Percentiles rank a stretch among this genome's conserved stretches.
Conservation (phyloP, 345 rosid genomes). For the Melastoma malabathricum region DNA sequence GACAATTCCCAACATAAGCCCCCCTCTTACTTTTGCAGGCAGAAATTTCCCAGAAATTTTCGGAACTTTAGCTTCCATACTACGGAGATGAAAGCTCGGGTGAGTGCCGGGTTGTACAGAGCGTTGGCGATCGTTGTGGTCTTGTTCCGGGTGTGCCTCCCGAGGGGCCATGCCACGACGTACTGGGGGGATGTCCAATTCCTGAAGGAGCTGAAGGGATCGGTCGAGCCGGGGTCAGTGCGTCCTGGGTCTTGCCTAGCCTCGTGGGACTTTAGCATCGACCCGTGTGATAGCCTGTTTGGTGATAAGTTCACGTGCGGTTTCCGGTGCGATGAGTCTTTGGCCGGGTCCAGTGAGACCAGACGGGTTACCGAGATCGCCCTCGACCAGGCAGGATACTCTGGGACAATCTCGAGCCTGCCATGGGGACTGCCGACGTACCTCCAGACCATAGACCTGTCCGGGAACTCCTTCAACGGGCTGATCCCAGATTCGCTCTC, state of each 20-base stretch:
- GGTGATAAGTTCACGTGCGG: conserved; percentile 75
- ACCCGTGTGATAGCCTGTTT: conserved; percentile 72
- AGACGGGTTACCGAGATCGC: conserved; percentile 60
- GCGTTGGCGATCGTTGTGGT: conserved; percentile 3
- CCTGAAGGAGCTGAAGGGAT: conserved; percentile 36
- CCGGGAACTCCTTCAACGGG: conserved; percentile 53
- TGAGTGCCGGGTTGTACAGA: background rate
- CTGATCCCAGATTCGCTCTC: conserved; percentile 38
- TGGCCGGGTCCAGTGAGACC: conserved; percentile 22
- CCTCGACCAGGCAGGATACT: conserved; percentile 76
- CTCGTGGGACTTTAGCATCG: conserved; percentile 74
- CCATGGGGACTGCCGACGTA: conserved; percentile 45
- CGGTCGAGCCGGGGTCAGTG: conserved; percentile 31
- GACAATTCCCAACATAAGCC: no score
- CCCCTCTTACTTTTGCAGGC: no score
- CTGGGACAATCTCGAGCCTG: conserved; percentile 35
- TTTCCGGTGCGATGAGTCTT: conserved; percentile 51
- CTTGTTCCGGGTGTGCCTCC: background rate
- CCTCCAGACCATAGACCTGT: conserved; percentile 49
- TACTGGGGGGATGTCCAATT: conserved; percentile 40
- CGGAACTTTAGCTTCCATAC: no score
- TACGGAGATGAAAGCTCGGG: no score
- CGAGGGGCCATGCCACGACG: conserved; percentile 26
- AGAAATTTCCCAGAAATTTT: no score
- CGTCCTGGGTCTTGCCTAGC: conserved; percentile 67